A percentile compares a stretch with the other conserved stretches of the same genome.
These are phyloP conservation scores for Coelastrella sp. DNA, from an alignment of 139 green algal genomes.

Conservation along the genomic window DNA sequence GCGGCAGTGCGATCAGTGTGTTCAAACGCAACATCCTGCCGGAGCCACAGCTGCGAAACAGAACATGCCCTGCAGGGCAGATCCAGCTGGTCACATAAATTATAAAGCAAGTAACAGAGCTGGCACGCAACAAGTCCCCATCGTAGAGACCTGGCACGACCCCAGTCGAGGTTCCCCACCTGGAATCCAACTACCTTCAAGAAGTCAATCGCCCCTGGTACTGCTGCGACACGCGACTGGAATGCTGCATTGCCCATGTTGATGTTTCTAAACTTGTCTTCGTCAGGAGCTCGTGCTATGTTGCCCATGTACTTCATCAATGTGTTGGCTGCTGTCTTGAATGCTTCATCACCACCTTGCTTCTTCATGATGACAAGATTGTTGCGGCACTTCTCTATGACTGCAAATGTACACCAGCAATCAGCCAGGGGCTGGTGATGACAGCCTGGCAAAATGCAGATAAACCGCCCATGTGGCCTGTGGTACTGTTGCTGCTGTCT, in stretches of 20 bases:
- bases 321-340: slow-evolving; percentile 79
- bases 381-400: slow-evolving; percentile 71
- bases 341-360: slow-evolving; percentile 67
- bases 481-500: no score
- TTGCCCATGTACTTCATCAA: slow-evolving; percentile 92
- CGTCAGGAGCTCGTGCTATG: slow-evolving; percentile 74
- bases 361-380: slow-evolving; percentile 93
- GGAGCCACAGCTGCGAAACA: no score
- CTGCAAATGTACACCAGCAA: slow-evolving; percentile 11
- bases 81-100: not conserved
- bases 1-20: no score
- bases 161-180: not conserved
- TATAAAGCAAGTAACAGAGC: not conserved
- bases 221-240: slow-evolving; percentile 78
- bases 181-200: slow-evolving; percentile 88
- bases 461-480: no score
- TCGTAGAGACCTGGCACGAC: not conserved
- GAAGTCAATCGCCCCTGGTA: slow-evolving; percentile 80
- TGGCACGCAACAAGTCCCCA: not conserved
- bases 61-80: no score
- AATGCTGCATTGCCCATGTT: slow-evolving; percentile 89
- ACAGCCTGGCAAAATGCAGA: no score
- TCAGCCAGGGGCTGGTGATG: no score
- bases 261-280: slow-evolving; percentile 95
- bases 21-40: no score